Percentiles rank a stretch among this genome's conserved stretches.
phyloP scores from a whole-genome alignment of 2,329 filamentous ascomycete genomes.

The Aureobasidium musti region DNA sequence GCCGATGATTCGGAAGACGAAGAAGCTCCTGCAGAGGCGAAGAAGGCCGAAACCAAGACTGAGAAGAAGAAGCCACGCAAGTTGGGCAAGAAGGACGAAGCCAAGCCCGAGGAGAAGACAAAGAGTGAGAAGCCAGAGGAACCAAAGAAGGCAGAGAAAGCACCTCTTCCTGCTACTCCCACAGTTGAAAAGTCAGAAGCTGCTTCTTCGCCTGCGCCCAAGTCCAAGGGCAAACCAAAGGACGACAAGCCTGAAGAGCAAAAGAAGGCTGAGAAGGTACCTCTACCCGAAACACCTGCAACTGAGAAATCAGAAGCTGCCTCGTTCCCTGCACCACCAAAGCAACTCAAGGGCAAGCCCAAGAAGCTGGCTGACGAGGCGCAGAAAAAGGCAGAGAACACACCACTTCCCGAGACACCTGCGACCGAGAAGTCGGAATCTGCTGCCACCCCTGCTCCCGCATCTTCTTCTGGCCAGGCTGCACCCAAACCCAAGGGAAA shows the following conservation, averaged over 20 bases:
- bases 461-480: conserved; percentile 5
- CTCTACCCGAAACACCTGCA: conserved; percentile 14
- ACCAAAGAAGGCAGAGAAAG: conserved; percentile 18
- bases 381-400: conserved; percentile 21
- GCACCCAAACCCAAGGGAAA: conserved; percentile 14
- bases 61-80: conserved; percentile 28
- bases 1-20: conserved; percentile 32
- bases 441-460: conserved; percentile 4
- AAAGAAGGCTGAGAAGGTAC: conserved; percentile 16
- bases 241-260: conserved; percentile 19
- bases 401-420: conserved; percentile 9
- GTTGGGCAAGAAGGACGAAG: conserved; percentile 17
- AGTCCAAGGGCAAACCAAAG: neutral
- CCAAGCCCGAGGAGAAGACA: neutral
- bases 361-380: conserved; percentile 21
- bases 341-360: conserved; percentile 6
- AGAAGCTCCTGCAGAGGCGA: conserved; percentile 20
- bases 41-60: neutral
- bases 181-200: conserved; percentile 2
- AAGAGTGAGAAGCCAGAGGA: conserved; percentile 19
- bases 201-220: conserved; percentile 7
- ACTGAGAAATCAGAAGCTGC: conserved; percentile 12
- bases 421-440: conserved; percentile 9
- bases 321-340: neutral
- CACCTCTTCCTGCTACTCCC: conserved; percentile 6